phyloP scores from a whole-genome alignment of 805 yeast genomes.

The Cephaloascus fragrans region DNA sequence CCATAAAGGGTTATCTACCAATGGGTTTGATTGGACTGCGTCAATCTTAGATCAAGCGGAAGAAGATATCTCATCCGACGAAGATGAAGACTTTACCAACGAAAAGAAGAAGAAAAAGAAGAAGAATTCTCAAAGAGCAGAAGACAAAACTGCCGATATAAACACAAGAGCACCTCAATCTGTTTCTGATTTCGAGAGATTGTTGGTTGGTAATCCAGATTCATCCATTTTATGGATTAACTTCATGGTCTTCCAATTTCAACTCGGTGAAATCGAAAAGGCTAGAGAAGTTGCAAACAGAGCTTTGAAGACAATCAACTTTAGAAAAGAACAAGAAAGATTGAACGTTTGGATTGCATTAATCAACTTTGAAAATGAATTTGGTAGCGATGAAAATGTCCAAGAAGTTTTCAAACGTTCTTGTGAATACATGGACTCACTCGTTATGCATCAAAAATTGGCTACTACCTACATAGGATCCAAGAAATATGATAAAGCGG shows the following conservation, averaged over 20 bases:
- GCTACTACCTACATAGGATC: constrained; percentile 67
- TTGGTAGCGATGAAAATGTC: constrained; percentile 77
- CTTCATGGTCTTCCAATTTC: constrained; percentile 96
- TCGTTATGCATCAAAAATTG: constrained; percentile 70
- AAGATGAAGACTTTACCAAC: constrained; percentile 41
- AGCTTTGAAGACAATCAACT: constrained; percentile 82
- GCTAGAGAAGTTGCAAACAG: constrained; percentile 91
- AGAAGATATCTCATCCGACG: constrained; percentile 41
- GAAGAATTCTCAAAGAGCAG: constrained; percentile 30
- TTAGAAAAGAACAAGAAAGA: constrained; percentile 88
- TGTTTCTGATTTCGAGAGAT: constrained; percentile 82
- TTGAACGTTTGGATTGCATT: constrained; percentile 93
- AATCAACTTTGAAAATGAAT: constrained; percentile 86
- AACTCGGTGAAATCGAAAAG: constrained; percentile 86
- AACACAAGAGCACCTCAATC: constrained; percentile 87
- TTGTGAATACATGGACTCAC: constrained; percentile 86
- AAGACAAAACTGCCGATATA: constrained; percentile 80
- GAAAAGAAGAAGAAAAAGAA: constrained; percentile 38
- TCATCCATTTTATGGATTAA: constrained; percentile 95
- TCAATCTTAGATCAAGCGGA: constrained; percentile 75
- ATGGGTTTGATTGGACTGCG: constrained; percentile 95
- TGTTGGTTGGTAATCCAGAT: constrained; percentile 85
- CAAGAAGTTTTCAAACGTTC: constrained; percentile 77
- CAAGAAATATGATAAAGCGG: constrained; percentile 65
- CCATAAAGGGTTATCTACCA: constrained; percentile 60